phyloP scores from a whole-genome alignment of 805 yeast species.

The Pichia occidentalis region DNA sequence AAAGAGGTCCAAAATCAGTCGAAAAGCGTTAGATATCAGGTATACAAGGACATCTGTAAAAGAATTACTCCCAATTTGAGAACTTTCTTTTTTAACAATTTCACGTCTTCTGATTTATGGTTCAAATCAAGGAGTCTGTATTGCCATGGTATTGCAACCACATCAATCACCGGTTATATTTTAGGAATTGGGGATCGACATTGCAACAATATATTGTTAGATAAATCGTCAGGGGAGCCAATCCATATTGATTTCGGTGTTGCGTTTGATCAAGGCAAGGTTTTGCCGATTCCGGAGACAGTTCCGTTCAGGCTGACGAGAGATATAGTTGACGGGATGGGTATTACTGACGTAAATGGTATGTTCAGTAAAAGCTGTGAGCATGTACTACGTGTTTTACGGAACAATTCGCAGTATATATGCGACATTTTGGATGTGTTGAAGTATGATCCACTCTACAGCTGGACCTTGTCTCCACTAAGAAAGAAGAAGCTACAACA shows the following conservation, averaged over 20 bases:
- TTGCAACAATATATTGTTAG: conserved; percentile 82
- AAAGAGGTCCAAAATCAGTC: conserved; percentile 45
- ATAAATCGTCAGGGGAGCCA: conserved; percentile 78
- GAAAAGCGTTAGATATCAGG: conserved; percentile 36
- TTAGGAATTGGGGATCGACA: conserved; percentile 95
- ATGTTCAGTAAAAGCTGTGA: conserved; percentile 68
- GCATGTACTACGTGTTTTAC: conserved; percentile 58
- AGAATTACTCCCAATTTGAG: conserved; percentile 63
- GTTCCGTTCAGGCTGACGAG: conserved; percentile 91
- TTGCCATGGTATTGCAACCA: conserved; percentile 72
- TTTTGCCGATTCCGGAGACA: conserved; percentile 80
- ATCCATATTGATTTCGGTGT: conserved; percentile 95
- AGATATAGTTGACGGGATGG: conserved; percentile 90
- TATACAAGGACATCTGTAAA: conserved; percentile 40
- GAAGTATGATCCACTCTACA: conserved; percentile 86
- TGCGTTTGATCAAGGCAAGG: conserved; percentile 90
- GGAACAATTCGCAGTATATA: conserved; percentile 62
- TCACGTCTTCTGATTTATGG: conserved; percentile 69
- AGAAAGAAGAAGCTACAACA: conserved; percentile 50
- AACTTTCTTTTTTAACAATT: conserved; percentile 62
- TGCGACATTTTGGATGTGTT: conserved; percentile 78
- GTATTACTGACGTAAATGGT: conserved; percentile 79
- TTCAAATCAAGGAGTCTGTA: conserved; percentile 55
- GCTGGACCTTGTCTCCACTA: conserved; percentile 84
- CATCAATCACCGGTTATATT: conserved; percentile 81